Conservation (phyloP, 352 stramenopile genomes). For the Halophytophthora polymorphica region DNA sequence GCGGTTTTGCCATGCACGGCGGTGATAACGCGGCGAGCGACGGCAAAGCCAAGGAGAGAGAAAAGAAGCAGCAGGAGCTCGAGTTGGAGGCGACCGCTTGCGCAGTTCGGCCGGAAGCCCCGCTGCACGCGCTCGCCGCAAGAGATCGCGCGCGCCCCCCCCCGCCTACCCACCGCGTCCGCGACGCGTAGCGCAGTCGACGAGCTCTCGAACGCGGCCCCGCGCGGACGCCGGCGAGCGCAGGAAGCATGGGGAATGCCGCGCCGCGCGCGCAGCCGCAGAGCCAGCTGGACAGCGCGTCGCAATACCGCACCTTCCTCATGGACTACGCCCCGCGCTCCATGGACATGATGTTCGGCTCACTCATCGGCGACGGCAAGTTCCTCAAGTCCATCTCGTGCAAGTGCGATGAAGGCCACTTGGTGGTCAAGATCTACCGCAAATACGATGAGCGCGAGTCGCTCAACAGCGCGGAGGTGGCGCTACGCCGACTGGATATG, state of each 20-base stretch:
- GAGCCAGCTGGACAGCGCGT: constrained; percentile 77
- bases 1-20: too few species aligned
- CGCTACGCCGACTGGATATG: constrained; percentile 47
- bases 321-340: constrained; percentile 83
- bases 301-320: constrained; percentile 84
- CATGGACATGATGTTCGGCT: constrained; percentile 86
- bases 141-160: constrained; percentile 1
- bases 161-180: not conserved
- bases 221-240: not conserved
- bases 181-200: constrained; percentile 4
- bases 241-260: constrained; percentile 69
- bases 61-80: not conserved
- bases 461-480: constrained; percentile 47
- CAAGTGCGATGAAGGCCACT: constrained; percentile 79
- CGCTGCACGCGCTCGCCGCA: not conserved
- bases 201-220: constrained; percentile 3
- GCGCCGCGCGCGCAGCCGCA: constrained; percentile 74
- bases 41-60: not conserved
- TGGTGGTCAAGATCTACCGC: constrained; percentile 89
- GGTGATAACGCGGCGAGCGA: too few species aligned
- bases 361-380: constrained; percentile 85
- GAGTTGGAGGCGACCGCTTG: too few species aligned
- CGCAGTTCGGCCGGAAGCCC: too few species aligned
- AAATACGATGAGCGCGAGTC: constrained; percentile 79
- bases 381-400: constrained; percentile 89